Evolutionary conservation across 1,139 yeast genomes (phyloP).

Genomic region (Starmera stellimalicola): DNA sequence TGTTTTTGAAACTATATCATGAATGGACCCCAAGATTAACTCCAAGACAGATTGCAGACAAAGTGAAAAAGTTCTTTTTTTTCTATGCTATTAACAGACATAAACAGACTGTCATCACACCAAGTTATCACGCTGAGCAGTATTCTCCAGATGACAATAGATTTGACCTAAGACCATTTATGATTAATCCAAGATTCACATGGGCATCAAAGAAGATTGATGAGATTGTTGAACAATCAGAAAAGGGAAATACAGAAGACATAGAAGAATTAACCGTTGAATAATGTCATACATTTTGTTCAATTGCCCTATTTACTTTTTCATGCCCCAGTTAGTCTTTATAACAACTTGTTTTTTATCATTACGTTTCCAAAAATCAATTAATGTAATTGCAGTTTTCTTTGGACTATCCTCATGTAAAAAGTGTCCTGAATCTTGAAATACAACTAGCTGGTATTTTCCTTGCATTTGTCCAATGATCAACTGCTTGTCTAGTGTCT

Average conservation of each 20-base stretch:
- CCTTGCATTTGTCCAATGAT: constrained; percentile 98
- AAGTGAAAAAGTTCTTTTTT: constrained; percentile 87
- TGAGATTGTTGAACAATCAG: constrained; percentile 48
- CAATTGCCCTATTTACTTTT: constrained; percentile 4
- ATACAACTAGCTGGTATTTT: constrained; percentile 79
- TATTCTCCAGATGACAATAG: constrained; percentile 97
- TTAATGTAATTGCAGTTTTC: constrained; percentile 49
- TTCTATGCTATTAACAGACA: constrained; percentile 93
- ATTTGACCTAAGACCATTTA: constrained; percentile 87
- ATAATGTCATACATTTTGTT: constrained; percentile 11
- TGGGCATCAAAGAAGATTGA: constrained; percentile 90
- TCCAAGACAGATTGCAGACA: constrained; percentile 80
- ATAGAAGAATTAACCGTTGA: constrained; percentile 35
- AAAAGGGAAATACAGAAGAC: constrained; percentile 24
- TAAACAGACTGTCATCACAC: constrained; percentile 93
- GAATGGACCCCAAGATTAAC: constrained; percentile 84
- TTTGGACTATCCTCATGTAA: constrained; percentile 82
- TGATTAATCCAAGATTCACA: constrained; percentile 83
- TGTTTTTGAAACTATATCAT: constrained; percentile 83
- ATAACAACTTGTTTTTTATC: constrained; percentile 27
- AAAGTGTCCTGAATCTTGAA: constrained; percentile 81
- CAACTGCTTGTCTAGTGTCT: constrained; percentile 71
- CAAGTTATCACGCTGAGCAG: constrained; percentile 95
- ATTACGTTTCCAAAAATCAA: constrained; percentile 47
- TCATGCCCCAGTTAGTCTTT: constrained; percentile 28